Conservation (phyloP, 2,329 filamentous ascomycete genomes). For the Huntiella moniliformis region DNA sequence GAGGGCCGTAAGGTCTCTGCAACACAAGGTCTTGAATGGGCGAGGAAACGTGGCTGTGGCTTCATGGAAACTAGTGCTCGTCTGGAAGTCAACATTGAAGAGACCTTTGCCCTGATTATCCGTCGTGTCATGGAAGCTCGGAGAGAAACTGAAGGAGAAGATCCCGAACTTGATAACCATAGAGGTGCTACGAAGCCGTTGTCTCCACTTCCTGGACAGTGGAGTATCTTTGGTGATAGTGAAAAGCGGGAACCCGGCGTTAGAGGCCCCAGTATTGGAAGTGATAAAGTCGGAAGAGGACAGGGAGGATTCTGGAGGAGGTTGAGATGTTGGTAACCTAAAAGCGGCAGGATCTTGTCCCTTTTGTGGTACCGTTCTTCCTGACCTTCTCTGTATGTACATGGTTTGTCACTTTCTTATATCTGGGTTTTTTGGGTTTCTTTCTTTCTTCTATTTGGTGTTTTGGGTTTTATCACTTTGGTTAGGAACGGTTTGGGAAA, state of each 20-base stretch:
- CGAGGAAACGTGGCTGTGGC: conserved; percentile 50
- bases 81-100: conserved; percentile 74
- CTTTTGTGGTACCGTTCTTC: not conserved
- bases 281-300: conserved; percentile 25
- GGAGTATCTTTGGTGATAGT: conserved; percentile 12
- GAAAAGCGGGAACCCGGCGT: conserved; percentile 30
- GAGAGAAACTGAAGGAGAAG: conserved; percentile 28
- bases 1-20: conserved; percentile 50
- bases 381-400: not conserved
- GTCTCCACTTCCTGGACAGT: conserved; percentile 29
- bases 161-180: conserved; percentile 22
- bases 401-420: not conserved
- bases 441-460: conserved; percentile 1
- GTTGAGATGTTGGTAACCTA: conserved; percentile 34
- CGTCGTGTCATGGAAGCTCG: conserved; percentile 41
- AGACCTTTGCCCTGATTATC: conserved; percentile 61
- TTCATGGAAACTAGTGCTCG: conserved; percentile 83
- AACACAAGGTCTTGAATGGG: conserved; percentile 58
- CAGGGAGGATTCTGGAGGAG: conserved; percentile 35
- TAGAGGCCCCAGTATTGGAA: conserved; percentile 24
- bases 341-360: not conserved
- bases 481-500: conserved; percentile 4
- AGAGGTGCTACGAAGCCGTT: conserved; percentile 39
- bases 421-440: conserved; percentile 3
- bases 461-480: conserved; percentile 12